These are phyloP conservation scores for Saccharata proteae DNA, from an alignment of 2,329 filamentous ascomycete species.

Conservation along the genomic window DNA sequence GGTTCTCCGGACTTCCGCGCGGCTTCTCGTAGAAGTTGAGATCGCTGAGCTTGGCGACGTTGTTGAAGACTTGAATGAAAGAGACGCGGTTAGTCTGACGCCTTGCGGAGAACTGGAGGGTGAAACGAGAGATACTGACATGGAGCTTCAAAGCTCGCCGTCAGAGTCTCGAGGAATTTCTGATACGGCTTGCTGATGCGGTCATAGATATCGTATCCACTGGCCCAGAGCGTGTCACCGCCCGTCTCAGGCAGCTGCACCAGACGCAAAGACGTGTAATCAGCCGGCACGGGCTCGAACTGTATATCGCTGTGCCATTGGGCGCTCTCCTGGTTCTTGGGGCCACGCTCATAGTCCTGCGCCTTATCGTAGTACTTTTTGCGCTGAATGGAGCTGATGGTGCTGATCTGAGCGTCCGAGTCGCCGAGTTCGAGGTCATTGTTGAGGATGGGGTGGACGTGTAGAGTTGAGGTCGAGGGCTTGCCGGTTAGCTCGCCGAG, in stretches of 20 bases:
- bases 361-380: slow-evolving; percentile 23
- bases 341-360: slow-evolving; percentile 21
- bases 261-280: slow-evolving; percentile 27
- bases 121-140: too few relatives aligned
- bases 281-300: slow-evolving; percentile 29
- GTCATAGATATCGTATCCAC: slow-evolving; percentile 36
- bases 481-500: slow-evolving; percentile 49
- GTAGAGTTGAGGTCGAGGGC: slow-evolving; percentile 42
- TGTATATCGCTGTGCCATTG: slow-evolving; percentile 42
- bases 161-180: slow-evolving; percentile 35
- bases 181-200: slow-evolving; percentile 36
- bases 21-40: slow-evolving; percentile 36
- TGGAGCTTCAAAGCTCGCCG: slow-evolving; percentile 35
- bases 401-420: slow-evolving; percentile 25
- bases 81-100: too few relatives aligned
- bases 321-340: slow-evolving; percentile 37
- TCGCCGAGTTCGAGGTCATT: slow-evolving; percentile 29
- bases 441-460: slow-evolving; percentile 46
- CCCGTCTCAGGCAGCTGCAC: slow-evolving; percentile 18
- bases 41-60: slow-evolving; percentile 25
- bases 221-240: slow-evolving; percentile 23
- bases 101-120: too few relatives aligned
- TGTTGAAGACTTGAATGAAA: too few relatives aligned
- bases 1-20: slow-evolving; percentile 43
- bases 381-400: slow-evolving; percentile 37